Evolutionary conservation across 2,329 filamentous ascomycete species (phyloP).

Genomic region (Epichloe uncinata): DNA sequence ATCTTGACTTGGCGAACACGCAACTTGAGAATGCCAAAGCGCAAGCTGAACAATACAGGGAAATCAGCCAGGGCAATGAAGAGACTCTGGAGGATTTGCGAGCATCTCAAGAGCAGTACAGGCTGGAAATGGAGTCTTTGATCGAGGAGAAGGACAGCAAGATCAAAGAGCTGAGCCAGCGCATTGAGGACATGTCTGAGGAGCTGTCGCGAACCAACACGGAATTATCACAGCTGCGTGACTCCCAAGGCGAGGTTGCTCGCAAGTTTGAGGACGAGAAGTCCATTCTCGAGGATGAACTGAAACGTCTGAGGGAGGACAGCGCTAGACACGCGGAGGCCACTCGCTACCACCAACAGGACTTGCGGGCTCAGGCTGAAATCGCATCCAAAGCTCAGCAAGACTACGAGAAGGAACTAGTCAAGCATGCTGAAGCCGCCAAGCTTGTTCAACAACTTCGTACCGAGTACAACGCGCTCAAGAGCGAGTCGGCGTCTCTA

Average conservation of each 20-base stretch:
- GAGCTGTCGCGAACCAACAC: conserved; percentile 73
- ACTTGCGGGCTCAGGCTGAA: conserved; percentile 83
- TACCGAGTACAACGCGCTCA: conserved; percentile 67
- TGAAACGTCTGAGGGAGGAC: conserved; percentile 70
- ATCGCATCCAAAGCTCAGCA: conserved; percentile 89
- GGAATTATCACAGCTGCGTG: conserved; percentile 68
- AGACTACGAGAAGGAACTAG: conserved; percentile 85
- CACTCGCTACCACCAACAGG: conserved; percentile 75
- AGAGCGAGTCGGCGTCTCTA: conserved; percentile 61
- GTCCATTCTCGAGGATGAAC: conserved; percentile 61
- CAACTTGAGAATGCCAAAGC: conserved; percentile 72
- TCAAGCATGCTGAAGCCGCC: conserved; percentile 93
- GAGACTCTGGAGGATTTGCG: conserved; percentile 72
- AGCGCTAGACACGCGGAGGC: conserved; percentile 68
- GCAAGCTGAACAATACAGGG: conserved; percentile 77
- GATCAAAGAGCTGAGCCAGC: conserved; percentile 70
- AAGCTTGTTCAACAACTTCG: conserved; percentile 70
- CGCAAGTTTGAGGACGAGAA: conserved; percentile 72
- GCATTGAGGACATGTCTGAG: conserved; percentile 67
- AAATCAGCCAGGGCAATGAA: conserved; percentile 75
- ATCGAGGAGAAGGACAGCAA: conserved; percentile 66
- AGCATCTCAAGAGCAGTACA: conserved; percentile 72
- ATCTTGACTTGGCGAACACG: conserved; percentile 65
- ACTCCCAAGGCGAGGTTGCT: conserved; percentile 63
- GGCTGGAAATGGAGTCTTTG: conserved; percentile 68